Conservation (phyloP, 257 asterid species). For the Solanum sparsipilum region DNA sequence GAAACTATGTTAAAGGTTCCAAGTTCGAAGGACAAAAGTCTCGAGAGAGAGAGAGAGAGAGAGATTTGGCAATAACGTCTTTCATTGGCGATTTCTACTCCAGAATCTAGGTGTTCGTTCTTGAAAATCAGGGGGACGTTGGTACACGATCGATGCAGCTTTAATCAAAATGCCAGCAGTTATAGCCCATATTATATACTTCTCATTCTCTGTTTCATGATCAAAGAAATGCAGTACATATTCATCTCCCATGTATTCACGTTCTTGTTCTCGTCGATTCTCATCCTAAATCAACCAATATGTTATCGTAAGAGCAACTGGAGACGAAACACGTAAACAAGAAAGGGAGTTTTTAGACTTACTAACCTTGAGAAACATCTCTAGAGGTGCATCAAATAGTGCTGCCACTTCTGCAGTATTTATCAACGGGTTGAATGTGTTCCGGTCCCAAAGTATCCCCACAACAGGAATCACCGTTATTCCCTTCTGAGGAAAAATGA, state of each 20-base stretch:
- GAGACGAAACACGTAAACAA: background rate
- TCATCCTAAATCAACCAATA: slow-evolving; percentile 37
- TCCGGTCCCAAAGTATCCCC: slow-evolving; percentile 52
- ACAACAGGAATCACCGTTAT: slow-evolving; percentile 66
- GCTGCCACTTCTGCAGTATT: slow-evolving; percentile 71
- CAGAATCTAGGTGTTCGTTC: slow-evolving; percentile 60
- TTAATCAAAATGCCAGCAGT: slow-evolving; percentile 73
- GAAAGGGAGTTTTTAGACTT: background rate
- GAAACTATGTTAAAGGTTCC: background rate
- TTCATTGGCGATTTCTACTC: slow-evolving; percentile 34
- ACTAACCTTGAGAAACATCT: slow-evolving; percentile 72
- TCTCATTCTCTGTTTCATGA: slow-evolving; percentile 23
- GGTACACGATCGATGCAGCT: slow-evolving; percentile 54
- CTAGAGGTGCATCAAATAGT: slow-evolving; percentile 66
- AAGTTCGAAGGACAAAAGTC: background rate
- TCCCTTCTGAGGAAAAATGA: slow-evolving; percentile 19
- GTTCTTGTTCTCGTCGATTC: slow-evolving; percentile 47
- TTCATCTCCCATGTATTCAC: slow-evolving; percentile 48
- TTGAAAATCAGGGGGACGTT: slow-evolving; percentile 41
- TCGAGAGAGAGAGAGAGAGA: too few species aligned
- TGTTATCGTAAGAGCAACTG: background rate
- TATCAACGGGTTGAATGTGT: slow-evolving; percentile 32
- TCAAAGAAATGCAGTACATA: slow-evolving; percentile 71
- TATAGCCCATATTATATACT: slow-evolving; percentile 62
- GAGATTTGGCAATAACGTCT: background rate